Conservation (phyloP, 2,329 filamentous ascomycete genomes). For the Chrysosphaeria jannelii region DNA sequence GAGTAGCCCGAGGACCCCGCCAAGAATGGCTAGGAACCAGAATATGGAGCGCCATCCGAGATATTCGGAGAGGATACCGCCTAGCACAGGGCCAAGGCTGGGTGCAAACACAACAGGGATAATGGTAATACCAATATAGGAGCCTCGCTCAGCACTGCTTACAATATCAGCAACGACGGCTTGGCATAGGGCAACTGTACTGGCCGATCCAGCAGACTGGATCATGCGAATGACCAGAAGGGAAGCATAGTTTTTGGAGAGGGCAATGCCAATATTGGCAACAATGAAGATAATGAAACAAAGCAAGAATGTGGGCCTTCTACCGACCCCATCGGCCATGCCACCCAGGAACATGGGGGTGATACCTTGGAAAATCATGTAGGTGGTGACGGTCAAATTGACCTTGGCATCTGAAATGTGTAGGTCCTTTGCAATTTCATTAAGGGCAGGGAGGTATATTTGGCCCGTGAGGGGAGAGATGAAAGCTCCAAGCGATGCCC, state of each 20-base stretch:
- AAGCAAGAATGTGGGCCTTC: slow-evolving; percentile 20
- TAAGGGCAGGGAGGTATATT: slow-evolving; percentile 23
- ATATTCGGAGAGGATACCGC: slow-evolving; percentile 23
- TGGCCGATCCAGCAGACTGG: slow-evolving; percentile 25
- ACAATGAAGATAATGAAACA: slow-evolving; percentile 20
- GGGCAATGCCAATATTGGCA: slow-evolving; percentile 20
- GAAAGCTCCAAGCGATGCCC: slow-evolving; percentile 11
- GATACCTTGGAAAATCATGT: slow-evolving; percentile 29
- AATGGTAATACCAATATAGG: slow-evolving; percentile 22
- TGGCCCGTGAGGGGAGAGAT: slow-evolving; percentile 16
- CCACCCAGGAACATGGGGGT: slow-evolving; percentile 24
- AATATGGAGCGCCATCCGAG: slow-evolving; percentile 30
- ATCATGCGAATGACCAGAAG: slow-evolving; percentile 22
- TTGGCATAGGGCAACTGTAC: slow-evolving; percentile 22
- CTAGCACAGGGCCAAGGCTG: slow-evolving; percentile 22
- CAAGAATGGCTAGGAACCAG: slow-evolving; percentile 25
- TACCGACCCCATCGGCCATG: slow-evolving; percentile 20
- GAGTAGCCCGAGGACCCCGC: slow-evolving; percentile 12
- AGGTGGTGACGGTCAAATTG: slow-evolving; percentile 21
- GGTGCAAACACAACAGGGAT: slow-evolving; percentile 17
- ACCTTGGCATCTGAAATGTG: slow-evolving; percentile 12
- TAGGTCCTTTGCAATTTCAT: slow-evolving; percentile 13
- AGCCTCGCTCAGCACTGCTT: slow-evolving; percentile 27
- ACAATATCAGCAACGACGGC: slow-evolving; percentile 33
- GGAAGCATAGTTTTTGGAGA: slow-evolving; percentile 17